Conservation (phyloP, 2,329 filamentous ascomycete species). For the Sporothrix brunneoviolacea region DNA sequence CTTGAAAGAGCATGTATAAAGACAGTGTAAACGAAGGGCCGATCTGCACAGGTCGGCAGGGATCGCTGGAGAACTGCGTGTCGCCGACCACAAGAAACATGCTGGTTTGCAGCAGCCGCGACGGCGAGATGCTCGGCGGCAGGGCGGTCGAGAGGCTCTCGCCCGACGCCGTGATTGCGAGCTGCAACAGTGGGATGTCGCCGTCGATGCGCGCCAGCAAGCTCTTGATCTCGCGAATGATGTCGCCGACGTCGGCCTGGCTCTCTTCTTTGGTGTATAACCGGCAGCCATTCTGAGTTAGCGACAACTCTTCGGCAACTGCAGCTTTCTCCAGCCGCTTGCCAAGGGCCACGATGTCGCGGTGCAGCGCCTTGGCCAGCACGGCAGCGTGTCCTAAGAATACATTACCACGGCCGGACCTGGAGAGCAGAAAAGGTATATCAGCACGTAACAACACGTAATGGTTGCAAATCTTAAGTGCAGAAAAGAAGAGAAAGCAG, state of each 20-base stretch:
- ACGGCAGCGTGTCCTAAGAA: conserved; percentile 75
- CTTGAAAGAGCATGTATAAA: conserved; percentile 89
- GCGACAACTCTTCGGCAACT: conserved; percentile 49
- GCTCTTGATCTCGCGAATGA: conserved; percentile 68
- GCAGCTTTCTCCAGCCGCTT: conserved; percentile 66
- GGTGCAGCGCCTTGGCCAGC: conserved; percentile 74
- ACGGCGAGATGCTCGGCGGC: conserved; percentile 79
- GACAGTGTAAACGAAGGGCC: conserved; percentile 82
- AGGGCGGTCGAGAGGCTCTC: conserved; percentile 76
- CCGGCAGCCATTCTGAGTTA: conserved; percentile 33
- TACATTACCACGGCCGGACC: conserved; percentile 47
- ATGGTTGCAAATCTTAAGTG: background rate
- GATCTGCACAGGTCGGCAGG: conserved; percentile 64
- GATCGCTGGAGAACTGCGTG: conserved; percentile 65
- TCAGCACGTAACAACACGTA: too few relatives aligned
- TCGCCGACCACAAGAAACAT: conserved; percentile 85
- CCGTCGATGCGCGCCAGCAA: conserved; percentile 78
- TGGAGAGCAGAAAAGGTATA: conserved; percentile 13
- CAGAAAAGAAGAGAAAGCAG: background rate
- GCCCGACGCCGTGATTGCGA: conserved; percentile 90
- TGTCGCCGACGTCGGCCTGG: conserved; percentile 57
- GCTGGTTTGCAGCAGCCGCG: conserved; percentile 83
- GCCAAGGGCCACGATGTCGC: conserved; percentile 75
- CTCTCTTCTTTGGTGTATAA: conserved; percentile 39
- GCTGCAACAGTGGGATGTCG: conserved; percentile 82